Evolutionary conservation across 179 eudicot genomes (phyloP).

Genomic region (Camellia oleifera): DNA sequence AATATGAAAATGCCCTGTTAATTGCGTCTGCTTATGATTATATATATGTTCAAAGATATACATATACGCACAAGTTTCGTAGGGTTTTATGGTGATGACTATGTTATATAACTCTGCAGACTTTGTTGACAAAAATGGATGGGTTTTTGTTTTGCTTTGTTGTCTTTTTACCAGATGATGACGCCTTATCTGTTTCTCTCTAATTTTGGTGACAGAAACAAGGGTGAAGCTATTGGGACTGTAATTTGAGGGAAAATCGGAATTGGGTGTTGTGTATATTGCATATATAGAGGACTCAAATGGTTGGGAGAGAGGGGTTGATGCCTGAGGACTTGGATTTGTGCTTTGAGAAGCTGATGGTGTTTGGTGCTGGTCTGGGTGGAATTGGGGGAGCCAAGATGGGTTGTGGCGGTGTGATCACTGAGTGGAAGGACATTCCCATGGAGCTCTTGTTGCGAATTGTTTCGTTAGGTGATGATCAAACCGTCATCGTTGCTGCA

Average conservation of each 20-base stretch:
- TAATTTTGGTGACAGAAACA: slow-evolving; percentile 10
- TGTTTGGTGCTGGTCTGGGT: slow-evolving; percentile 34
- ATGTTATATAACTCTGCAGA: background rate
- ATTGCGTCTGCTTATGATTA: background rate
- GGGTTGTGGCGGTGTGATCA: slow-evolving; percentile 31
- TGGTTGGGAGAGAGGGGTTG: slow-evolving; percentile 41
- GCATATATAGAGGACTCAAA: slow-evolving; percentile 4
- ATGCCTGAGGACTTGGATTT: slow-evolving; percentile 48
- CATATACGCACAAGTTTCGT: background rate
- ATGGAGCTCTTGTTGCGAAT: slow-evolving; percentile 85
- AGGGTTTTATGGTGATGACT: background rate
- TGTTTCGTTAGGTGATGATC: slow-evolving; percentile 72
- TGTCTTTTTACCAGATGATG: slow-evolving; percentile 4
- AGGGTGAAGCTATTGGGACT: background rate
- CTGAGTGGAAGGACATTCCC: slow-evolving; percentile 86
- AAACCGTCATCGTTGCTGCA: slow-evolving; percentile 64
- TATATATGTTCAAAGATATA: background rate
- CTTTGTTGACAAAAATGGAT: background rate
- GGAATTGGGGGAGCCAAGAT: slow-evolving; percentile 24
- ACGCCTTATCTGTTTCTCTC: background rate
- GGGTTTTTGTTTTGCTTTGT: background rate
- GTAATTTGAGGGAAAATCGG: background rate
- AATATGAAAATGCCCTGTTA: background rate
- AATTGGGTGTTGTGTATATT: background rate
- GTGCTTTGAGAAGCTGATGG: slow-evolving; percentile 72